These are phyloP conservation scores for Aspergillus transmontanensis DNA, from an alignment of 2,329 filamentous ascomycete genomes.

Conservation along the genomic window DNA sequence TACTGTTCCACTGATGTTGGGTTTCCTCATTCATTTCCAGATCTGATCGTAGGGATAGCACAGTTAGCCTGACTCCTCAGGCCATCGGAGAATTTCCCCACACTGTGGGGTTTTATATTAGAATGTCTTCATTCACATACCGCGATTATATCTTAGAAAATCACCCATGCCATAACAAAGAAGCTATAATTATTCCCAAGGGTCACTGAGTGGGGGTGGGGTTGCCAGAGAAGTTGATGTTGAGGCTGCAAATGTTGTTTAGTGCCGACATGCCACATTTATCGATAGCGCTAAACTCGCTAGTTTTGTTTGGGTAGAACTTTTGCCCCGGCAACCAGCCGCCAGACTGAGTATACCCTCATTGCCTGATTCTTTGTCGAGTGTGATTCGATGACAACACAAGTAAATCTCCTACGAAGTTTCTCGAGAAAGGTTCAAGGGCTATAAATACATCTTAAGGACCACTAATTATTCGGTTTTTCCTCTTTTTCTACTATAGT, in stretches of 20 bases:
- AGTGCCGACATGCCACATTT: conserved; percentile 21
- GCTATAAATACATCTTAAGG: background rate
- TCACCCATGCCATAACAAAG: background rate
- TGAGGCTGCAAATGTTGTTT: conserved; percentile 13
- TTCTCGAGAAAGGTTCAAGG: background rate
- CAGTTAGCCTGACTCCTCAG: background rate
- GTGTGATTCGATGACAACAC: background rate
- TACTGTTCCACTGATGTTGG: background rate
- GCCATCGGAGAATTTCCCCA: background rate
- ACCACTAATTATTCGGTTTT: background rate
- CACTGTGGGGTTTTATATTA: background rate
- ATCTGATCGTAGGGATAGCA: background rate
- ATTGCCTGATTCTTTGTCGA: background rate
- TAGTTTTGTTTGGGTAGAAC: conserved; percentile 24
- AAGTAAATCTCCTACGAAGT: background rate
- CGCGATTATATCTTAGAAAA: background rate
- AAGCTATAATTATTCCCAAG: background rate
- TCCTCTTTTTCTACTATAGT: background rate
- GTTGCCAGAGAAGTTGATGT: conserved; percentile 9
- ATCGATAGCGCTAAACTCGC: conserved; percentile 25
- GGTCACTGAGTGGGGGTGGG: background rate
- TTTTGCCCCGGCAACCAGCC: conserved; percentile 28
- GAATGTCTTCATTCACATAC: background rate
- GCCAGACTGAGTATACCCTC: background rate
- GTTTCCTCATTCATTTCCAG: background rate